Evolutionary conservation across 495 filamentous ascomycete species (phyloP), one percentile per base, ranked within the genome.

Genomic region (Acidomyces sp.): DNA sequence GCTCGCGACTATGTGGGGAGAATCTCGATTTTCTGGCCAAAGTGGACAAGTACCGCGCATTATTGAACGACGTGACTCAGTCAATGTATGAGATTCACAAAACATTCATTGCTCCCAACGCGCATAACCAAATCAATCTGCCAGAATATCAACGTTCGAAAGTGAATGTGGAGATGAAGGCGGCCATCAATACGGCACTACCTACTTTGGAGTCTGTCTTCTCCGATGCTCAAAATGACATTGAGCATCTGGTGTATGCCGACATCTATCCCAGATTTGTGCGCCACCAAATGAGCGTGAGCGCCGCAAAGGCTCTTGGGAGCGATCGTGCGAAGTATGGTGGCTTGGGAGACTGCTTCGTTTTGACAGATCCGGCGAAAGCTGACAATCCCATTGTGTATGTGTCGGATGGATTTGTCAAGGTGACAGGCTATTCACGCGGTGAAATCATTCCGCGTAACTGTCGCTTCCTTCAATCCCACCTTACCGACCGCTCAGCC

Each of bases 261-360:
- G 55, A 57, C 3, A 55, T 73, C 17, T 73, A 71, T 44, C 68
- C 68, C 6, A 61, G 64, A 16, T 73, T 69, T 33, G 61, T 73
- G 29, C 61, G 62, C 34, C 57, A 65, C 37, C 63, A 66, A 45
- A 59, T 66, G 42, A 60, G 56, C 17, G 47, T 58, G 15, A 61
- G 58, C 24, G 63, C 63, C 13, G 55, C 55, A 9, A 57, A 54
- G 46, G 62, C 63, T 12, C 49, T 66, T 7, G 46, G 60, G 7
- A 41, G 46, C 18, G 54, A 63, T 35, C 56, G 55, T 11, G 42
- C 40, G 11, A 55, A 37, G 33, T 66, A 63, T 30, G 53, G 54
- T 31, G 63, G 63, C 6, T 41, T 66, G 19, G 63, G 63, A 7
- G 62, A 66, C 41, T 66, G 63, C 45, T 66, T 66, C 43, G 62